These are phyloP conservation scores for Penicillium cataractarum DNA, from an alignment of 495 filamentous ascomycete species.

Conservation along the genomic window DNA sequence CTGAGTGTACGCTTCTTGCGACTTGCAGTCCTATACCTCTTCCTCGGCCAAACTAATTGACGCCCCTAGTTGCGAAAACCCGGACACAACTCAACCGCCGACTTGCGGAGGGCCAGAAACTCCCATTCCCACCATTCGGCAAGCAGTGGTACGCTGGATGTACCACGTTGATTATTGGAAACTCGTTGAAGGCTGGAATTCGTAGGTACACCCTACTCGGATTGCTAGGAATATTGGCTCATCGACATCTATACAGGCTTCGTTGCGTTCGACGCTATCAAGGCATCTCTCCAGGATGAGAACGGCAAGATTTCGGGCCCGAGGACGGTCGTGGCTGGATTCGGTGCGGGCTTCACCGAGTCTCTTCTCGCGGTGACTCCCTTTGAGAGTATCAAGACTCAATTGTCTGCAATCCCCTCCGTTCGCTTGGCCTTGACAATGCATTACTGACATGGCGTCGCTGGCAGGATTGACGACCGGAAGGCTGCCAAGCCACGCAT, in stretches of 20 bases:
- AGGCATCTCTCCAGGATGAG: slow-evolving; percentile 77
- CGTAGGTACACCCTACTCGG: slow-evolving; percentile 54
- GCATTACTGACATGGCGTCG: slow-evolving; percentile 1
- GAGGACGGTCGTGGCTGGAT: slow-evolving; percentile 87
- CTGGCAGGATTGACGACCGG: slow-evolving; percentile 83
- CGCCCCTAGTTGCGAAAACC: slow-evolving; percentile 84
- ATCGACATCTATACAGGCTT: slow-evolving; percentile 63
- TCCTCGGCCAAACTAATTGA: slow-evolving; percentile 20
- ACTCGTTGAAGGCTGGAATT: slow-evolving; percentile 93
- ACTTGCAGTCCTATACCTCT: not conserved
- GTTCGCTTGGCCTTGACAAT: not conserved
- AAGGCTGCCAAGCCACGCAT: slow-evolving; percentile 85
- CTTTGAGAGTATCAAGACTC: slow-evolving; percentile 98
- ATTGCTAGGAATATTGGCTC: slow-evolving; percentile 14
- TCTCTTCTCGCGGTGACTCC: slow-evolving; percentile 92
- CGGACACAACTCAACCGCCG: slow-evolving; percentile 89
- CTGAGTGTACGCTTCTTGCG: slow-evolving; percentile 68
- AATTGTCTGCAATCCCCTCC: slow-evolving; percentile 56
- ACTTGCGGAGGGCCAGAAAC: slow-evolving; percentile 76
- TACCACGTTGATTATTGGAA: slow-evolving; percentile 95
- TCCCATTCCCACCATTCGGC: slow-evolving; percentile 96
- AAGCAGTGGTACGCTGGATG: slow-evolving; percentile 96
- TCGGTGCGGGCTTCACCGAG: slow-evolving; percentile 93
- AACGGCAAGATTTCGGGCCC: slow-evolving; percentile 90
- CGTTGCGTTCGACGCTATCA: slow-evolving; percentile 94